Percentiles rank a stretch among this genome's conserved stretches.
Evolutionary conservation across 2,329 filamentous ascomycete species (phyloP).

Genomic region (Periconia macrospinosa): DNA sequence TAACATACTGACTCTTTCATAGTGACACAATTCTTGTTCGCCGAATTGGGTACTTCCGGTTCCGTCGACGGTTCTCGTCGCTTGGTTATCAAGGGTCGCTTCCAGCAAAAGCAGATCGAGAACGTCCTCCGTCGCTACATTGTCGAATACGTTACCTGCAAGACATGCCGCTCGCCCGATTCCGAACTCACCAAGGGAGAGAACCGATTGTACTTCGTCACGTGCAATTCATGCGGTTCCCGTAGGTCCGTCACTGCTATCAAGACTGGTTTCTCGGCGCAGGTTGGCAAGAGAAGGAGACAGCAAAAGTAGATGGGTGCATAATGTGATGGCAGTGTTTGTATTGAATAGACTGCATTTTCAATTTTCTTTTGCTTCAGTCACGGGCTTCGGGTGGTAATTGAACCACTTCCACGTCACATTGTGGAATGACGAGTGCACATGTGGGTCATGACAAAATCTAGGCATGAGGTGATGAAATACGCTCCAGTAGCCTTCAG

Average conservation of each 20-base stretch:
- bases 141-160: slow-evolving; percentile 98
- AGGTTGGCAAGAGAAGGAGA: slow-evolving; percentile 98
- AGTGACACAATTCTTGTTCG: slow-evolving; percentile 94
- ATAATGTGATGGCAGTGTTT: neutral
- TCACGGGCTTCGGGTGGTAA: neutral
- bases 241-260: slow-evolving; percentile 91
- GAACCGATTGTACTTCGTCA: slow-evolving; percentile 98
- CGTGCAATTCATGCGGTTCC: slow-evolving; percentile 73
- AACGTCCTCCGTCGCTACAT: slow-evolving; percentile 96
- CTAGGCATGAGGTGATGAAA: neutral
- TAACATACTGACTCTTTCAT: neutral
- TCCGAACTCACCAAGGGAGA: slow-evolving; percentile 87
- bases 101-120: slow-evolving; percentile 99
- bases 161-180: slow-evolving; percentile 69
- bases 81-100: slow-evolving; percentile 97
- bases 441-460: neutral
- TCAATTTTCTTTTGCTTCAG: neutral
- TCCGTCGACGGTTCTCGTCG: slow-evolving; percentile 91
- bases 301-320: slow-evolving; percentile 69
- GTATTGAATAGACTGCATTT: neutral
- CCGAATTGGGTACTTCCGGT: slow-evolving; percentile 95
- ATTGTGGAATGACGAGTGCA: neutral
- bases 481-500: neutral
- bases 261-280: slow-evolving; percentile 99
- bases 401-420: neutral